phyloP scores from a whole-genome alignment of 1,284 basidiomycete genomes.

The Ceratobasidium sp. region DNA sequence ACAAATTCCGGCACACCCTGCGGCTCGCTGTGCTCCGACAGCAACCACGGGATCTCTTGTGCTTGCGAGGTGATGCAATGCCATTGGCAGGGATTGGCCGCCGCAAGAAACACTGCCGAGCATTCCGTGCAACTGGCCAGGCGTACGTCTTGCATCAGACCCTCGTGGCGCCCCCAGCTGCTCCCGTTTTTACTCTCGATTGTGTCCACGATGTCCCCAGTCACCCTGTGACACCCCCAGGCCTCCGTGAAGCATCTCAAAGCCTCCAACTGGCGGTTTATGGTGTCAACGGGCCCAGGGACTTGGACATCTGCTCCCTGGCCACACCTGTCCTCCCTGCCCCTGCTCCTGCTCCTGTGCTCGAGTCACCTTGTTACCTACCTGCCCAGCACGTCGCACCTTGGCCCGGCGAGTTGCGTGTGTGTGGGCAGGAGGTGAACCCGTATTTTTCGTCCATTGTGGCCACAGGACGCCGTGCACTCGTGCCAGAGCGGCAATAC shows the following conservation, averaged over 20 bases:
- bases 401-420: too few species aligned
- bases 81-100: background rate
- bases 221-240: background rate
- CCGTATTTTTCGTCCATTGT: too few species aligned
- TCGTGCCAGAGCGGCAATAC: too few species aligned
- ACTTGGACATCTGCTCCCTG: too few species aligned
- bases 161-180: background rate
- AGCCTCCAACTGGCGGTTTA: too few species aligned
- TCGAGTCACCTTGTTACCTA: too few species aligned
- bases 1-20: background rate
- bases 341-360: too few species aligned
- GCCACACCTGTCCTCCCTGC: too few species aligned
- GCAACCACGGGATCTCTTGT: background rate
- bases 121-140: background rate
- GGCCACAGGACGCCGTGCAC: too few species aligned
- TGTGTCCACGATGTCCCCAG: background rate
- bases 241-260: conserved; percentile 1
- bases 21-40: background rate
- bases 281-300: too few species aligned
- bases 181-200: background rate
- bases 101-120: background rate
- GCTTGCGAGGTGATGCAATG: background rate
- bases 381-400: too few species aligned
- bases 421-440: too few species aligned
- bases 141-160: background rate